A percentile compares a stretch with the other conserved stretches of the same genome.
Conservation (phyloP, 139 green algal genomes). For the Trebouxia sp. region DNA sequence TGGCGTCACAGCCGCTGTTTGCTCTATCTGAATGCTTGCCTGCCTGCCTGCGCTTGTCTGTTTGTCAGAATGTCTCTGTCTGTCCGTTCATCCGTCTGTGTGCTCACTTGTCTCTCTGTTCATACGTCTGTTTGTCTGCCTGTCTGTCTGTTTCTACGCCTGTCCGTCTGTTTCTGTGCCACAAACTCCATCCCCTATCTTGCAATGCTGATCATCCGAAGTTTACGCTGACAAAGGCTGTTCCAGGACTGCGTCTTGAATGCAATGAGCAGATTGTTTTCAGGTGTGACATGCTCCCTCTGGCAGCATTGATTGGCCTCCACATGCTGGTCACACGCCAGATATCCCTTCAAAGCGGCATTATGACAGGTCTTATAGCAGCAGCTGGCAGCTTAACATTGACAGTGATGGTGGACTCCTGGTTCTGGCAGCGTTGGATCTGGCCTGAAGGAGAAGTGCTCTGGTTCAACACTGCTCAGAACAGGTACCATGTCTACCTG, state of each 20-base stretch:
- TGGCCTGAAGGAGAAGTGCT: constrained; percentile 87
- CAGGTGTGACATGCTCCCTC: constrained; percentile 75
- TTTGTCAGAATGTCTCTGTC: too few relatives aligned
- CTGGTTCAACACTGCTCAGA: constrained; percentile 82
- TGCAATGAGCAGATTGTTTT: constrained; percentile 61
- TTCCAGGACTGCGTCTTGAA: not conserved
- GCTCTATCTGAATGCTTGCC: too few relatives aligned
- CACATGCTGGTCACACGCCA: constrained; percentile 54
- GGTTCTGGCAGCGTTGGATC: constrained; percentile 70
- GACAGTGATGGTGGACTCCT: constrained; percentile 70
- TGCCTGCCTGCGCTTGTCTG: too few relatives aligned
- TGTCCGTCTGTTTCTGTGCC: too few relatives aligned
- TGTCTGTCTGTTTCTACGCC: too few relatives aligned
- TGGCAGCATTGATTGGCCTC: constrained; percentile 66
- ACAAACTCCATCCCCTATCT: too few relatives aligned
- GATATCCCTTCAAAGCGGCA: constrained; percentile 21
- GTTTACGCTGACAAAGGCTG: too few relatives aligned
- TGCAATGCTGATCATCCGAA: too few relatives aligned
- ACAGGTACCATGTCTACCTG: constrained; percentile 48
- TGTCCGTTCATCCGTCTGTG: too few relatives aligned
- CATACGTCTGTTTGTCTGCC: too few relatives aligned
- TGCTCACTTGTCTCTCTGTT: too few relatives aligned
- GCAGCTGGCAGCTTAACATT: constrained; percentile 36
- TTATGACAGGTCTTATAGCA: constrained; percentile 31
- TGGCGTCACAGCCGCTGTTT: too few relatives aligned